Conservation (phyloP, 495 filamentous ascomycete genomes). For the Penicillium silybi region DNA sequence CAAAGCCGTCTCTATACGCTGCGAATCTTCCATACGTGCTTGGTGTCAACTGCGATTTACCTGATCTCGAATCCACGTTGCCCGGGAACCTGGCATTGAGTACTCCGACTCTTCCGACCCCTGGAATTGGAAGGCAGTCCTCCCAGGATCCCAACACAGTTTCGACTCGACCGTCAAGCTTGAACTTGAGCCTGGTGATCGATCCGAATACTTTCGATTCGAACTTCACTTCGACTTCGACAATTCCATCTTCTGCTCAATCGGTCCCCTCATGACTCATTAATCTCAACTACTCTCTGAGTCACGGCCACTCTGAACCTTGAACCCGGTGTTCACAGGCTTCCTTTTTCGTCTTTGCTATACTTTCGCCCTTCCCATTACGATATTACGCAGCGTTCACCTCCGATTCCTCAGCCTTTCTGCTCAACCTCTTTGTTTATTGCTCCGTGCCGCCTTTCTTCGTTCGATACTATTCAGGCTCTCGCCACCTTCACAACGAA, state of each 20-base stretch:
- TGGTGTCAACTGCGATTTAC: not conserved
- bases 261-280: constrained; percentile 36
- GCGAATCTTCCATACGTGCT: constrained; percentile 16
- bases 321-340: constrained; percentile 45
- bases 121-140: constrained; percentile 36
- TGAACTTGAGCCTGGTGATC: constrained; percentile 16
- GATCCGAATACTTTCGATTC: constrained; percentile 1
- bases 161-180: constrained; percentile 4
- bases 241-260: not conserved
- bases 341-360: constrained; percentile 24
- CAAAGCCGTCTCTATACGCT: constrained; percentile 3
- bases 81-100: constrained; percentile 38
- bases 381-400: constrained; percentile 52
- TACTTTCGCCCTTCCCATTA: constrained; percentile 33
- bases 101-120: constrained; percentile 34
- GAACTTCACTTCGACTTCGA: constrained; percentile 3
- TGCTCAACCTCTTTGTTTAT: constrained; percentile 30
- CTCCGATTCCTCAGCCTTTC: constrained; percentile 22
- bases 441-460: constrained; percentile 33
- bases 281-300: constrained; percentile 35
- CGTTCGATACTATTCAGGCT: constrained; percentile 31
- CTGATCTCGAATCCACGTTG: not conserved
- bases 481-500: constrained; percentile 36
- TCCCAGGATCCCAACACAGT: constrained; percentile 22
- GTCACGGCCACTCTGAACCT: constrained; percentile 33